Conservation (phyloP, 345 rosid species). For the Psidium guajava region DNA sequence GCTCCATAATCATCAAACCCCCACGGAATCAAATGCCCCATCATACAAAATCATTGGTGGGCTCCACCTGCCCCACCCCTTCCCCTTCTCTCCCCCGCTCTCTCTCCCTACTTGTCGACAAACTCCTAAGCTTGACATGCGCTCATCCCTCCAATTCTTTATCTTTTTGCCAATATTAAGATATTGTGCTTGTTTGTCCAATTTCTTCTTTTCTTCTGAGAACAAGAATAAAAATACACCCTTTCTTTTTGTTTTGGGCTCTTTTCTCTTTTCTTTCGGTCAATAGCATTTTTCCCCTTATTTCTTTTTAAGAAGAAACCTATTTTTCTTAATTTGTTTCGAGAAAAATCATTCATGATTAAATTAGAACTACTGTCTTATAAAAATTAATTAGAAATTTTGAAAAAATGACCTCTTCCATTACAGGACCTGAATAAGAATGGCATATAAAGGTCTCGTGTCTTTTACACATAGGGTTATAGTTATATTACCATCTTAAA, state of each 20-base stretch:
- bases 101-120: constrained; percentile 7
- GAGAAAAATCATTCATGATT: not conserved
- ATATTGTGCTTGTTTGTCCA: not conserved
- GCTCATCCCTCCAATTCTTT: not conserved
- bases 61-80: constrained; percentile 1
- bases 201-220: not conserved
- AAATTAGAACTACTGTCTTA: not conserved
- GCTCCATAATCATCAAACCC: constrained; percentile 34
- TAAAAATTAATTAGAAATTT: not conserved
- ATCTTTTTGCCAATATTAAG: not conserved
- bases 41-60: constrained; percentile 56
- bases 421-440: not conserved
- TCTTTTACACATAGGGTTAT: not conserved
- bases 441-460: not conserved
- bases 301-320: not conserved
- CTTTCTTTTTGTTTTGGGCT: not conserved
- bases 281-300: not conserved
- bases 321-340: not conserved
- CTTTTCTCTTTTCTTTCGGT: not conserved
- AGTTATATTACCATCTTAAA: not conserved
- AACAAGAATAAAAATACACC: not conserved
- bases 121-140: not conserved
- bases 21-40: constrained; percentile 45
- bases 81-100: not conserved
- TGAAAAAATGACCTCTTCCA: not conserved